Percentiles rank a stretch among this genome's conserved stretches.
Conservation (phyloP, 345 rosid species). For the Populus tremula region DNA sequence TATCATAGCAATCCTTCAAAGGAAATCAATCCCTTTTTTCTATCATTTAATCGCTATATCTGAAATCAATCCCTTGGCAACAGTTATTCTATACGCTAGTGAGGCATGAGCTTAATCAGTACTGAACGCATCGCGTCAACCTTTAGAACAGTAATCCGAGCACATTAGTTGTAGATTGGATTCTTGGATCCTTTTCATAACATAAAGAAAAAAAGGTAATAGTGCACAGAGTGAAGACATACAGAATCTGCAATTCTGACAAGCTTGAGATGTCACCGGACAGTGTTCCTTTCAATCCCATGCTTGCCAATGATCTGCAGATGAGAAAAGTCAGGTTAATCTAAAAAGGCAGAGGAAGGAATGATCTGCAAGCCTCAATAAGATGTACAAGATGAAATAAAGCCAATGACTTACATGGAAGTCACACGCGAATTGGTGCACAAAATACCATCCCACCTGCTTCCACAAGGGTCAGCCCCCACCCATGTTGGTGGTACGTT, state of each 20-base stretch:
- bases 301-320: conserved; percentile 59
- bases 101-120: neutral
- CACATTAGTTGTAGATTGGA: neutral
- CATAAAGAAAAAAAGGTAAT: neutral
- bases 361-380: neutral
- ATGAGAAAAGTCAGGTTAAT: conserved; percentile 5
- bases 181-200: neutral
- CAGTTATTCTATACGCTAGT: neutral
- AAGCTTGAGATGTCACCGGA: conserved; percentile 51
- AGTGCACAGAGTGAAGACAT: conserved; percentile 25
- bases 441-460: conserved; percentile 60
- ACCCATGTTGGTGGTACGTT: conserved; percentile 58
- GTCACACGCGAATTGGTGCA: conserved; percentile 50
- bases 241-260: conserved; percentile 63
- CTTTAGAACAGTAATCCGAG: neutral
- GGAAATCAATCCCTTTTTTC: neutral
- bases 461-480: conserved; percentile 71
- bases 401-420: conserved; percentile 46
- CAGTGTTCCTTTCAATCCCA: conserved; percentile 54
- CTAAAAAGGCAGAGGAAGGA: neutral
- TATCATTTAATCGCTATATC: neutral
- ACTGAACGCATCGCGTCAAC: neutral
- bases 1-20: neutral
- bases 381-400: neutral
- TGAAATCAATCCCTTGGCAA: neutral